Base-by-base conservation (phyloP, 2,329 filamentous ascomycete species). In the Teratosphaeria zuluensis region DNA sequence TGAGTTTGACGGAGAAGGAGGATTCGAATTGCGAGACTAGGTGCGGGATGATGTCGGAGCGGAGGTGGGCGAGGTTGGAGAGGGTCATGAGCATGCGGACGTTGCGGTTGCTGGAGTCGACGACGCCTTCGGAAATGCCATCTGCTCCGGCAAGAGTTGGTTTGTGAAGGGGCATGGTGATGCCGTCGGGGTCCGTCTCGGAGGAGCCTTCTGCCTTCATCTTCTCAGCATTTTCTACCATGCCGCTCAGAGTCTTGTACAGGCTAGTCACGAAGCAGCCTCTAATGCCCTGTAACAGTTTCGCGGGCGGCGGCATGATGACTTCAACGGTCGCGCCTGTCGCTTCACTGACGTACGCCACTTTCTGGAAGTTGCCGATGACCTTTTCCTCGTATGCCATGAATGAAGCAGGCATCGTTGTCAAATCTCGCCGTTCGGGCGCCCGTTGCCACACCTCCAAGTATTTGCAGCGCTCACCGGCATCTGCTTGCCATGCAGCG, bases 151-250 rank as follows among this genome's bases (percentile, higher is more conserved):
- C 58, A 55, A 59, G 30, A 21, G 19, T 64, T 32, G 59, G 56
- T 0, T 83, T 77, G 65, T 84, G 84, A 11, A 24, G 38, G 28
- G 54, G 7, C 1, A 76, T 65, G 0, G 74, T 76, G 1, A 80
- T 70, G 57, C 77, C 74, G 62, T 82, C 78, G 35, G 81, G 73
- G 58, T 81, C 79, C 68, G 79, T 77, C 8, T 78, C 76, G 24
- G 76, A 76, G 53, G 87, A 84, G 31, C 58, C 56, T 0, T 83
- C 77, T 64, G 84, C 84, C 65, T 85, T 83, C 14, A 85, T 73
- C 59, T 85, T 84, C 74, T 97, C 91, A 2, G 94, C 92, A 73
- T 96, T 97, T 74, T 97, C 94, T 1, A 99, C 91, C 85, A 99
- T 92, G 24, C 92, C 94, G 67, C 90, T 95, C 42, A 99, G 77